phyloP scores from a whole-genome alignment of 2,329 filamentous ascomycete genomes.

The Aureobasidium vineae region DNA sequence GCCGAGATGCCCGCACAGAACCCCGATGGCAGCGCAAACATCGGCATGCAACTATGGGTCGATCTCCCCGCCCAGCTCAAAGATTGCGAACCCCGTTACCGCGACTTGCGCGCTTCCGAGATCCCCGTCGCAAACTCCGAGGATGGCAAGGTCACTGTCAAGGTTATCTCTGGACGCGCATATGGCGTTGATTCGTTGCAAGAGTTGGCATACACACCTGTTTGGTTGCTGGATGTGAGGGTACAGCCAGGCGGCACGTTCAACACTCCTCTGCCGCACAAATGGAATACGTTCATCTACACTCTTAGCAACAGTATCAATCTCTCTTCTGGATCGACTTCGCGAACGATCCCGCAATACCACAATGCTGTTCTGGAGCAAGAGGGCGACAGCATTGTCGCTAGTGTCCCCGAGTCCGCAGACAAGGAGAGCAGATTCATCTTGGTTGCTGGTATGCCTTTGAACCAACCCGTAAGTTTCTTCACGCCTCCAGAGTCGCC shows the following conservation, averaged over 20 bases:
- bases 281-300: conserved; percentile 91
- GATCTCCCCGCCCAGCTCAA: conserved; percentile 82
- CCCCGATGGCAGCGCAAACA: conserved; percentile 69
- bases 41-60: conserved; percentile 94
- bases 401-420: conserved; percentile 66
- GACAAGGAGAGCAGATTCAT: conserved; percentile 61
- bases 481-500: no score
- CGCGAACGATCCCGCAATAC: conserved; percentile 62
- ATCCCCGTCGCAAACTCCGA: conserved; percentile 74
- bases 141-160: conserved; percentile 71
- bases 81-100: conserved; percentile 85
- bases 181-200: conserved; percentile 83
- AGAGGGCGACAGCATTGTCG: conserved; percentile 71
- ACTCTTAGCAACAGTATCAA: conserved; percentile 69
- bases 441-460: conserved; percentile 73
- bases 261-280: conserved; percentile 69
- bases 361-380: conserved; percentile 89
- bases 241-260: conserved; percentile 77
- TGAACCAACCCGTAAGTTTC: conserved; percentile 61
- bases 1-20: conserved; percentile 90
- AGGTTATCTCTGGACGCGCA: conserved; percentile 84
- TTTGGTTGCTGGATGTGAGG: conserved; percentile 89
- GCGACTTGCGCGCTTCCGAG: conserved; percentile 74
- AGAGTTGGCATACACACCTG: conserved; percentile 91
- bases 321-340: conserved; percentile 57